These are phyloP conservation scores for Papiliotrema laurentii DNA, from an alignment of 1,284 basidiomycete species.

Conservation along the genomic window DNA sequence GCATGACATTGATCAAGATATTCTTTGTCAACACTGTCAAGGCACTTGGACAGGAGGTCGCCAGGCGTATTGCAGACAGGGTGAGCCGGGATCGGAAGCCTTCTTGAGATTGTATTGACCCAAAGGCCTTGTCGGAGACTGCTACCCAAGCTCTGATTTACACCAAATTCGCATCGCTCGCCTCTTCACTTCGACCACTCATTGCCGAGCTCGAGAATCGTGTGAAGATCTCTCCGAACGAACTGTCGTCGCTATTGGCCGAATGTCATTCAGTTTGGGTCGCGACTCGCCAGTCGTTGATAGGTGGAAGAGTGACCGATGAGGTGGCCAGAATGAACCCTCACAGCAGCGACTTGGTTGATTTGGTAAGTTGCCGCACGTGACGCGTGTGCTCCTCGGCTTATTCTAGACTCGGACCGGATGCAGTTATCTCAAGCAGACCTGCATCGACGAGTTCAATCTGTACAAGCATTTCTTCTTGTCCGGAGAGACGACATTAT, in stretches of 20 bases:
- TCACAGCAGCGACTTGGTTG: slow-evolving; percentile 70
- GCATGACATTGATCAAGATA: slow-evolving; percentile 94
- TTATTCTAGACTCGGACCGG: slow-evolving; percentile 68
- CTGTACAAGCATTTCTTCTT: slow-evolving; percentile 79
- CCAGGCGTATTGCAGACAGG: slow-evolving; percentile 67
- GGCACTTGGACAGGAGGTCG: slow-evolving; percentile 67
- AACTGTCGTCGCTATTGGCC: slow-evolving; percentile 66
- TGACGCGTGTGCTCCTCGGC: not conserved
- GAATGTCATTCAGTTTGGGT: slow-evolving; percentile 86
- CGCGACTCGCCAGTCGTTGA: slow-evolving; percentile 61
- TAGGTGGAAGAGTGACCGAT: slow-evolving; percentile 65
- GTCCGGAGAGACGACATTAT: slow-evolving; percentile 74
- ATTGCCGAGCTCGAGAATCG: slow-evolving; percentile 78
- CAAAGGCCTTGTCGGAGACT: slow-evolving; percentile 70
- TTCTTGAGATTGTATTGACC: not conserved
- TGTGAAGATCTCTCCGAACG: slow-evolving; percentile 60
- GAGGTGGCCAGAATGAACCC: slow-evolving; percentile 81
- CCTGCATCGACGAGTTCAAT: slow-evolving; percentile 81
- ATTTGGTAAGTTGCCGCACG: slow-evolving; percentile 59
- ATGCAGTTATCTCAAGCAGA: slow-evolving; percentile 81
- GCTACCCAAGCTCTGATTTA: slow-evolving; percentile 81
- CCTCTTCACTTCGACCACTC: slow-evolving; percentile 66
- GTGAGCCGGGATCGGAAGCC: slow-evolving; percentile 42
- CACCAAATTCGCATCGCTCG: slow-evolving; percentile 72
- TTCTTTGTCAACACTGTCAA: slow-evolving; percentile 79